Base-by-base conservation (phyloP, 1,284 basidiomycete species). In the Melampsora americana region DNA sequence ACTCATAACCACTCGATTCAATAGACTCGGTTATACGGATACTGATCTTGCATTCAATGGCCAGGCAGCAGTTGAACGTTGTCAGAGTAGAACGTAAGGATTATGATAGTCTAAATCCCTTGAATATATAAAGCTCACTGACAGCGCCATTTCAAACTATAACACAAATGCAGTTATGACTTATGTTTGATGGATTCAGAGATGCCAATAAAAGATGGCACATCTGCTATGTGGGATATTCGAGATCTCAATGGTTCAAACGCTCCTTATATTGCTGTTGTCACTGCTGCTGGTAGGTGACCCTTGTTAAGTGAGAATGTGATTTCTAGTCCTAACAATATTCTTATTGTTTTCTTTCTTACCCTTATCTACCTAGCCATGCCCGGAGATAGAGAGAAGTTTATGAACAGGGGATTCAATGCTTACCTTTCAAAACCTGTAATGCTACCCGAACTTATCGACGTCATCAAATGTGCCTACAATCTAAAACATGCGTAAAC, bases 161-260 rank as follows among this genome's bases (percentile, higher is more conserved):
- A 14, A 6, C 5, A 23, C 53, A 7, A 56, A 56, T 23, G 7
- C 28, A 56, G 53, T 6, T 56, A 56, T 56, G 82, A 83, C 67
- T 68, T 83, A 50, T 82, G 83, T 62, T 73, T 83, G 18, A 78
- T 83, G 66, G 83, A 84, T 68, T 77, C 83, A 12, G 82, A 83
- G 77, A 84, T 84, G 83, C 83, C 74, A 28, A 72, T 79, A 3
- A 39, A 61, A 59, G 73, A 77, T 26, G 71, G 53, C 9, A 56
- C 53, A n/a, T 56, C 53, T n/a, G 53, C 53, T 5, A 56, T 56
- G 53, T 18, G 53, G 28, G 53, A 56, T 5, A 56, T 56, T 56
- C 53, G 53, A 28, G 16, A 56, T 9, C n/a, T 23, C 6, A 23
- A n/a, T 7, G 53, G 28, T 14, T n/a, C 11, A 23, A 7, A 56